Conservation (phyloP, 2,329 filamentous ascomycete genomes). For the Hypoxylon rubiginosum region DNA sequence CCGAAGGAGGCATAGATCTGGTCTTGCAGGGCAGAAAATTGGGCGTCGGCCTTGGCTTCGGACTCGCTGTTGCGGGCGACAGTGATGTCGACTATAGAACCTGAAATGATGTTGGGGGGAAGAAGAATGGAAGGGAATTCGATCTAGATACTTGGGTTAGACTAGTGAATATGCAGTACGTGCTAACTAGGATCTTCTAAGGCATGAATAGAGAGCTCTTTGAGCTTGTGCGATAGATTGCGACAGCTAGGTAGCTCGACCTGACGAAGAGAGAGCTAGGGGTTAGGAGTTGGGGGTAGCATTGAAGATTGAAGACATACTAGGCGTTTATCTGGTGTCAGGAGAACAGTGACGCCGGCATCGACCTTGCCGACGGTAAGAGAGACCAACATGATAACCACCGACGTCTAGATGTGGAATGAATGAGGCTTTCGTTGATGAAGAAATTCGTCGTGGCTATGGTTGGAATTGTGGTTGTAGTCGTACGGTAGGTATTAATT, state of each 20-base stretch:
- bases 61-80: slow-evolving; percentile 87
- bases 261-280: slow-evolving; percentile 6
- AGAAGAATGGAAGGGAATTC: slow-evolving; percentile 98
- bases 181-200: slow-evolving; percentile 10
- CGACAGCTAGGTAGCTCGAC: slow-evolving; percentile 27
- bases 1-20: slow-evolving; percentile 91
- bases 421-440: background rate
- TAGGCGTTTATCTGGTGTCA: slow-evolving; percentile 96
- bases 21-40: slow-evolving; percentile 88
- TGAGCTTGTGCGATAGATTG: slow-evolving; percentile 35
- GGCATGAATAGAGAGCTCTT: background rate
- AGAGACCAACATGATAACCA: slow-evolving; percentile 84
- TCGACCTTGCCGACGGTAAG: slow-evolving; percentile 99
- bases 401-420: background rate
- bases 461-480: slow-evolving; percentile 12
- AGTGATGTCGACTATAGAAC: slow-evolving; percentile 97
- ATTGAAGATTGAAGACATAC: slow-evolving; percentile 72
- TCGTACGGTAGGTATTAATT: slow-evolving; percentile 7
- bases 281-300: background rate
- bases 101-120: slow-evolving; percentile 93
- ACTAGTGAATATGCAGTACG: slow-evolving; percentile 1
- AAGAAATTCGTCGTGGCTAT: background rate
- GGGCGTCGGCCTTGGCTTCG: slow-evolving; percentile 79
- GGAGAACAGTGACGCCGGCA: slow-evolving; percentile 94
- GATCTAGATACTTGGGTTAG: slow-evolving; percentile 72